phyloP scores from a whole-genome alignment of 305 asterid species.

The Fraxinus paxiana region DNA sequence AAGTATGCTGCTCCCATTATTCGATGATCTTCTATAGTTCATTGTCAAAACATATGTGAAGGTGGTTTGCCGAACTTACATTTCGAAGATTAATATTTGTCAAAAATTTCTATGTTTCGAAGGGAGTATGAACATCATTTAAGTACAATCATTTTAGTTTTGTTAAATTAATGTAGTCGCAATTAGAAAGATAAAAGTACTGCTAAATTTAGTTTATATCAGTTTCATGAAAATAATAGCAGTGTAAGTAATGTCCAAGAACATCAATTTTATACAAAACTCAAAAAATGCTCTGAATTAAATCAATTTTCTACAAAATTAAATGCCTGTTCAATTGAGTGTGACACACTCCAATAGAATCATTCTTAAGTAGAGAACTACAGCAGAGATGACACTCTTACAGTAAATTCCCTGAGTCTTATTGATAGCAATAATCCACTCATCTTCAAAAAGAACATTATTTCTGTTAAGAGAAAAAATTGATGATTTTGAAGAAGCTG shows the following conservation, averaged over 20 bases:
- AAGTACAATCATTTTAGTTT: background rate
- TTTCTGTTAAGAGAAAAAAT: constrained; percentile 56
- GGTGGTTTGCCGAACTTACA: background rate
- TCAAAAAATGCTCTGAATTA: background rate
- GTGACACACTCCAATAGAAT: constrained; percentile 20
- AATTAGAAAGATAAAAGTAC: background rate
- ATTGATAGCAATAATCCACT: constrained; percentile 81
- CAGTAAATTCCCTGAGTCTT: constrained; percentile 82
- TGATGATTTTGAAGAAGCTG: constrained; percentile 74
- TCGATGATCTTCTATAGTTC: background rate
- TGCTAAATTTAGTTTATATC: background rate
- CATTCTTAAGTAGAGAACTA: constrained; percentile 35
- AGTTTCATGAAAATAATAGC: background rate
- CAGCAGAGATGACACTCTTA: constrained; percentile 57
- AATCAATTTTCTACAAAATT: background rate
- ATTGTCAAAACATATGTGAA: background rate
- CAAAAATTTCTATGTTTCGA: background rate
- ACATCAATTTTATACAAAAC: background rate
- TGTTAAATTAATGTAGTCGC: background rate
- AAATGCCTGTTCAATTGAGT: background rate
- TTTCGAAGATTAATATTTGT: background rate
- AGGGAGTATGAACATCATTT: background rate
- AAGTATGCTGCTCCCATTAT: background rate
- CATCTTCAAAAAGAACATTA: constrained; percentile 69
- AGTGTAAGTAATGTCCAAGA: background rate